Evolutionary conservation across 331 rosid species (phyloP).

Genomic region (Quercus phellos): DNA sequence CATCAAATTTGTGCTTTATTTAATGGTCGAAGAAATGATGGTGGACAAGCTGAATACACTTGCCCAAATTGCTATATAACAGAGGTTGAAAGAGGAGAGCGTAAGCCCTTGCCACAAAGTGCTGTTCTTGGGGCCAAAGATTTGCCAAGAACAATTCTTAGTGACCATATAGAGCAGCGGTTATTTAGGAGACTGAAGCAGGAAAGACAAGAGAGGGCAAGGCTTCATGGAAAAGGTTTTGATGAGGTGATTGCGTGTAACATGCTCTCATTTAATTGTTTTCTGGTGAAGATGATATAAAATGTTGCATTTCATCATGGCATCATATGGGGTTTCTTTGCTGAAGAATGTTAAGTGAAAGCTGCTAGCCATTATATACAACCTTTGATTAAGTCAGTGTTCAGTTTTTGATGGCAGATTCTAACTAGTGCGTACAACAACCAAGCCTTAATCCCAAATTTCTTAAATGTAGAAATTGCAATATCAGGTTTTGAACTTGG

Average conservation of each 20-base stretch:
- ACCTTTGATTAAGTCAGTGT: background rate
- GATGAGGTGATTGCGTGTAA: constrained; percentile 68
- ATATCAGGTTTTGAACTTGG: too few species aligned
- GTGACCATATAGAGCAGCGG: constrained; percentile 86
- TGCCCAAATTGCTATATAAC: constrained; percentile 87
- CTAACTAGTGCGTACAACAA: background rate
- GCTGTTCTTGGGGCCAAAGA: constrained; percentile 99
- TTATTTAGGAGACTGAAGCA: constrained; percentile 59
- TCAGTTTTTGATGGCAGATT: background rate
- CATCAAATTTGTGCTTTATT: constrained; percentile 97
- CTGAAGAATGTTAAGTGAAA: background rate
- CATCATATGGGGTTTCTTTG: too few species aligned
- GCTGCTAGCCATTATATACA: background rate
- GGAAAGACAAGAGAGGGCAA: constrained; percentile 82
- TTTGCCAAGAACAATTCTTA: constrained; percentile 78
- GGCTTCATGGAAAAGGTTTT: constrained; percentile 66
- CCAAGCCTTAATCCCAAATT: too few species aligned
- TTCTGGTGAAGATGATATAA: background rate
- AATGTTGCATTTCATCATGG: background rate
- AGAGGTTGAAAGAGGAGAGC: constrained; percentile 95
- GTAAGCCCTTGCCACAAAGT: constrained; percentile 87
- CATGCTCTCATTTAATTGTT: background rate
- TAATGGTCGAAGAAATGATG: constrained; percentile 93
- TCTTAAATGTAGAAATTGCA: too few species aligned
- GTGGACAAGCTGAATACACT: constrained; percentile 95